A percentile compares a stretch with the other conserved stretches of the same genome.
These are phyloP conservation scores for Wickerhamiella vanderwaltii DNA, from an alignment of 805 yeast genomes.

Conservation along the genomic window DNA sequence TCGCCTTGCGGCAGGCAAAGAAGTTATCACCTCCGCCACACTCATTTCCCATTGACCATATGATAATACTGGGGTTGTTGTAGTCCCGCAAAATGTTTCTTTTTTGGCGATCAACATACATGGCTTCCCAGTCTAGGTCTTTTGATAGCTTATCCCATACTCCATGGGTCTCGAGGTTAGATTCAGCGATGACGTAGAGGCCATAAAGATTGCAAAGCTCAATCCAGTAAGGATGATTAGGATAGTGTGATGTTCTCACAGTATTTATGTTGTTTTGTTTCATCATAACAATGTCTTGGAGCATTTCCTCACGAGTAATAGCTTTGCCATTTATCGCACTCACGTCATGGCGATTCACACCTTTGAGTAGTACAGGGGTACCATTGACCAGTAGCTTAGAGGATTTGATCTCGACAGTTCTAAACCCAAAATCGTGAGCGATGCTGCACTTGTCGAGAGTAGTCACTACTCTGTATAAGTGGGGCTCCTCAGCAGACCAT, in stretches of 20 bases:
- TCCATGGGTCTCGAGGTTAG: constrained; percentile 32
- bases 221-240: constrained; percentile 28
- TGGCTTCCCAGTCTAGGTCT: constrained; percentile 27
- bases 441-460: constrained; percentile 13
- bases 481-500: constrained; percentile 31
- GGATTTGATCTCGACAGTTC: constrained; percentile 23
- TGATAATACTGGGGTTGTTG: constrained; percentile 29
- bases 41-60: constrained; percentile 34
- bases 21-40: constrained; percentile 29
- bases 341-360: constrained; percentile 32
- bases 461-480: constrained; percentile 23
- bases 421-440: constrained; percentile 21
- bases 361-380: constrained; percentile 25
- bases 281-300: constrained; percentile 28
- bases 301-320: constrained; percentile 27
- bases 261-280: constrained; percentile 30
- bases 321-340: constrained; percentile 29
- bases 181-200: constrained; percentile 30
- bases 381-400: constrained; percentile 28
- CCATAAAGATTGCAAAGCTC: constrained; percentile 28
- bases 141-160: constrained; percentile 22
- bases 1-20: constrained; percentile 24
- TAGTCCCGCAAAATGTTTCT: constrained; percentile 28
- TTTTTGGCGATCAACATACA: constrained; percentile 29
- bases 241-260: constrained; percentile 31